Conservation (phyloP, 2,329 filamentous ascomycete genomes). For the Aspergillus carbonarius region DNA sequence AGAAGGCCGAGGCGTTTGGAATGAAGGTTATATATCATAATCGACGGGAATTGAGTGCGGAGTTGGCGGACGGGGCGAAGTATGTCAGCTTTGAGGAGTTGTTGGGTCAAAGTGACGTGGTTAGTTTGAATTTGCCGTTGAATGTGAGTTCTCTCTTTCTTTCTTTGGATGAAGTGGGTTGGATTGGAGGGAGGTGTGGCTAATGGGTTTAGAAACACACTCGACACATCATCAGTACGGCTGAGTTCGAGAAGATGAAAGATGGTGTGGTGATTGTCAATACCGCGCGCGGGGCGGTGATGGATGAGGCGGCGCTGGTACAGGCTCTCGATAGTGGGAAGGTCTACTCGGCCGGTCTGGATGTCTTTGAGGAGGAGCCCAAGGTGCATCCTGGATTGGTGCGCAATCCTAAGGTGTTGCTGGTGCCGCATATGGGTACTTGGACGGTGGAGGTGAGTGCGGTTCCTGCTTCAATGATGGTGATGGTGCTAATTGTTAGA, state of each 20-base stretch:
- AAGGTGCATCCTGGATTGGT: constrained; percentile 70
- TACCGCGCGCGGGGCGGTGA: constrained; percentile 77
- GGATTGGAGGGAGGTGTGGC: background rate
- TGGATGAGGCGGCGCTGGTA: constrained; percentile 78
- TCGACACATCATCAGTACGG: constrained; percentile 69
- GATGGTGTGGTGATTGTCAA: constrained; percentile 74
- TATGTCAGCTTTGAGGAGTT: constrained; percentile 70
- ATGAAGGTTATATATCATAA: constrained; percentile 78
- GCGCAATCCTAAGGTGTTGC: constrained; percentile 67
- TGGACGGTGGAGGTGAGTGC: constrained; percentile 64
- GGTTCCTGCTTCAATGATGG: background rate
- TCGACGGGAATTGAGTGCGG: constrained; percentile 59
- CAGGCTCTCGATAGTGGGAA: constrained; percentile 67
- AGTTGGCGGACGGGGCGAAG: constrained; percentile 43
- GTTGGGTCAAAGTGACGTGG: constrained; percentile 67
- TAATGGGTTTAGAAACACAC: constrained; percentile 55
- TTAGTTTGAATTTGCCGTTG: constrained; percentile 77
- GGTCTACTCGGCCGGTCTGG: constrained; percentile 70
- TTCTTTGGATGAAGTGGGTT: background rate
- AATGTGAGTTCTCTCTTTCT: constrained; percentile 59
- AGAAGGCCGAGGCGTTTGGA: constrained; percentile 71
- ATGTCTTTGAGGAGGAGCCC: constrained; percentile 83
- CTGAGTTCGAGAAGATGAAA: constrained; percentile 76
- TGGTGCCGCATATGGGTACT: constrained; percentile 85
- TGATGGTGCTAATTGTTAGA: constrained; percentile 34